Conservation (phyloP, 257 asterid genomes). For the Solanum piurae region DNA sequence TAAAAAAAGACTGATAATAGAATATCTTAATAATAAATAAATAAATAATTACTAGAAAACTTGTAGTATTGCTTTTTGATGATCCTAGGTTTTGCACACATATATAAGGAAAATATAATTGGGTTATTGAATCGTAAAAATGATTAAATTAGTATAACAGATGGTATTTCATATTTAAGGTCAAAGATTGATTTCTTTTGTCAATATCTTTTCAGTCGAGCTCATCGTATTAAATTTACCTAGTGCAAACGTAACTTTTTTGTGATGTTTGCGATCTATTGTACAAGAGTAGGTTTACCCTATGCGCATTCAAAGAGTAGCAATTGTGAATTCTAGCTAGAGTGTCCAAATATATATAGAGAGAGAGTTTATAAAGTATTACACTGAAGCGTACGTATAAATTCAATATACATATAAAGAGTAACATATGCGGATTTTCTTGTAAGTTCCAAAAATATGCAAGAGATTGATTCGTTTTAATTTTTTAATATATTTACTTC, state of each 20-base stretch:
- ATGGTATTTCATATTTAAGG: not conserved
- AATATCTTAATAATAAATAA: not conserved
- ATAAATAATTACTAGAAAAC: too few species aligned
- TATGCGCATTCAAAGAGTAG: not conserved
- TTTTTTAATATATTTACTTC: not conserved
- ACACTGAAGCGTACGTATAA: too few species aligned
- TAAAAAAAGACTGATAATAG: not conserved
- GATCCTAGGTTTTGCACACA: not conserved
- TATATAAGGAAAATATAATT: not conserved
- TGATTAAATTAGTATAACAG: rapidly evolving
- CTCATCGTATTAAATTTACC: not conserved
- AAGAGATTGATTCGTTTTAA: too few species aligned
- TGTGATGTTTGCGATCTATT: too few species aligned
- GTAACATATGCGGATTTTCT: too few species aligned
- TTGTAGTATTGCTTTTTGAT: too few species aligned
- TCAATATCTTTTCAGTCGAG: rapidly evolving
- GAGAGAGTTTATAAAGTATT: too few species aligned
- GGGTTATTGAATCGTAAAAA: not conserved
- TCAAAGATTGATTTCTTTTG: not conserved
- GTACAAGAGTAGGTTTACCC: not conserved
- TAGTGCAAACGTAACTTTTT: not conserved
- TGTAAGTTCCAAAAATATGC: too few species aligned
- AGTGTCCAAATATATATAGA: too few species aligned
- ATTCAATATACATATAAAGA: too few species aligned
- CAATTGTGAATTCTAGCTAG: too few species aligned